Percentiles rank a stretch among this genome's conserved stretches.
Evolutionary conservation across 371 early-diverging fungal species (phyloP).

Genomic region (Mucor mucedo): DNA sequence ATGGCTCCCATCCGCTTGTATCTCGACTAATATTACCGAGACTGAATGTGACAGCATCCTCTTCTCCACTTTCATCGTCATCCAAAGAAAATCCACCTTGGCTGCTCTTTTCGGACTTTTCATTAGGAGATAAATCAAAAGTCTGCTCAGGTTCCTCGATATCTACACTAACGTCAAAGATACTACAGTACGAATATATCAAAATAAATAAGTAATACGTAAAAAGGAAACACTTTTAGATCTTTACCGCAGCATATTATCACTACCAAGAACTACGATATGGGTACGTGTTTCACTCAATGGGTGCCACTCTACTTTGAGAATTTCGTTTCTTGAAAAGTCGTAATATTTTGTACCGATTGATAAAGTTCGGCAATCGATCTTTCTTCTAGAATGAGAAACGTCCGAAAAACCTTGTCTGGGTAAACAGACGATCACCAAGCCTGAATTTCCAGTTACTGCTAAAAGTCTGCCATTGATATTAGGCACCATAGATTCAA

Average conservation of each 20-base stretch:
- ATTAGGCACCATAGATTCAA: constrained; percentile 36
- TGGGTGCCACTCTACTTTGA: constrained; percentile 51
- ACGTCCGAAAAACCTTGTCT: constrained; percentile 26
- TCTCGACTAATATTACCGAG: constrained; percentile 41
- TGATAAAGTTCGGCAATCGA: constrained; percentile 37
- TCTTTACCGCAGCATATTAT: constrained; percentile 41
- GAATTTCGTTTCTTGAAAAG: constrained; percentile 16
- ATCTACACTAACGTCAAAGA: constrained; percentile 47
- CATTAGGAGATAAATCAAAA: constrained; percentile 47
- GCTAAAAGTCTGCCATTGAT: constrained; percentile 41
- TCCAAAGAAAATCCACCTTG: constrained; percentile 28
- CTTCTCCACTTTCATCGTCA: constrained; percentile 39
- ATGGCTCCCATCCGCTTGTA: constrained; percentile 47
- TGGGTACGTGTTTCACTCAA: constrained; percentile 50
- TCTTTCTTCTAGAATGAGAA: constrained; percentile 8
- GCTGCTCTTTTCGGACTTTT: not conserved
- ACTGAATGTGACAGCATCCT: constrained; percentile 50
- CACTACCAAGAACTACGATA: constrained; percentile 41
- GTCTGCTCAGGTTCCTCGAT: constrained; percentile 47
- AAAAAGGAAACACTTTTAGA: not conserved
- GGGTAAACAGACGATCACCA: constrained; percentile 44
- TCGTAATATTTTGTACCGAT: constrained; percentile 29
- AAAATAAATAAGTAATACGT: not conserved
- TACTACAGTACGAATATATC: constrained; percentile 24
- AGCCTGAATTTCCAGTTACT: constrained; percentile 29